Evolutionary conservation across 495 filamentous ascomycete genomes (phyloP), one percentile per base, ranked within the genome.

Genomic region (Neurospora tetrasperma): DNA sequence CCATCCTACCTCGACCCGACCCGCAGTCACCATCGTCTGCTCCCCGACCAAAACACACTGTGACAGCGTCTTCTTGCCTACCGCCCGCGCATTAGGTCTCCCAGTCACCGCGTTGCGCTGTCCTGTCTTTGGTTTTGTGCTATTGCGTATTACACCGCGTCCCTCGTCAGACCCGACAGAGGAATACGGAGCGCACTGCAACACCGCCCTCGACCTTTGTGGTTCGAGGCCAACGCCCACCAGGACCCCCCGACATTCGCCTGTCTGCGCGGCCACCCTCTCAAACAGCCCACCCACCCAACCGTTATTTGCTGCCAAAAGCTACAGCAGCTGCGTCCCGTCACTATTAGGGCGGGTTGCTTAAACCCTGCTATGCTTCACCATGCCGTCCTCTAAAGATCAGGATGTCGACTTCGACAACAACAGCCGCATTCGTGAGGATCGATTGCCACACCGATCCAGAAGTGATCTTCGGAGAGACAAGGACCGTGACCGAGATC

Each of bases 381-480:
- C 74, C 76, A 84, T 86, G 84, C 82, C 84, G 59, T 82, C 83
- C 72, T 77, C 79, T 77, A 82, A 80, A 78, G 84, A 85, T 72
- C 79, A 77, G 73, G 82, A 85, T 71, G 78, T 71, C 76, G 80
- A 66, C 76, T 71, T 77, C 73, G 76, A 79, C 71, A 79, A 77
- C 73, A 80, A 83, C 75, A 80, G 82, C 54, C 80, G 79, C 71
- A 70, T 79, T 42, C 80, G 81, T 76, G 83, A 85, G 69, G 83
- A 80, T 69, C 80, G 80, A 66, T 27, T 66, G 54, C 54, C 54
- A 46, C 82, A 83, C 42, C 78, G 79, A 74, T 73, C 78, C 74
- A 83, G 78, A 74, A 72, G 71, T 46, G 66, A 73, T 8, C 6
- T 66, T 72, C 75, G 27, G 76, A 80, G 70, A 78, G 80, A 39